Percentiles rank a stretch among this genome's conserved stretches.
These are phyloP conservation scores for Chaetomium olivaceum DNA, from an alignment of 2,329 filamentous ascomycete species.

Conservation along the genomic window DNA sequence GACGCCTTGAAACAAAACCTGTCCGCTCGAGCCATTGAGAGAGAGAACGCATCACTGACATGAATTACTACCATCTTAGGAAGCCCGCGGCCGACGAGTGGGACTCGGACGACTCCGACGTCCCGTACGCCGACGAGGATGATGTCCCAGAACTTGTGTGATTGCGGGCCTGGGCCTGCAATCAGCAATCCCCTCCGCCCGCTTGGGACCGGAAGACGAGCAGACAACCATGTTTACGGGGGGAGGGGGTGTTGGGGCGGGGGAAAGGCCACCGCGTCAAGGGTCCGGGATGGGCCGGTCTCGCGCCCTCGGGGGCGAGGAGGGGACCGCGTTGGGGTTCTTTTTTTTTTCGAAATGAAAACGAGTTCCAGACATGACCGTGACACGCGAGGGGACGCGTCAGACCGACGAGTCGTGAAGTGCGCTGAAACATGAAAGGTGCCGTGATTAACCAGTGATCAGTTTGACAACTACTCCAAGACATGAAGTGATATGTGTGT, in stretches of 20 bases:
- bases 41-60: not conserved
- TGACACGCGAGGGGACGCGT: not conserved
- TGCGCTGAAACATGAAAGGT: not conserved
- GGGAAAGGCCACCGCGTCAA: not conserved
- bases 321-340: not conserved
- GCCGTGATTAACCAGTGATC: not conserved
- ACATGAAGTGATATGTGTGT: not conserved
- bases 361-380: not conserved
- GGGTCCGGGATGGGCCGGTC: not conserved
- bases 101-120: slow-evolving; percentile 18
- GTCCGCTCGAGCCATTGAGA: not conserved
- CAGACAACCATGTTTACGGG: not conserved
- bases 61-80: not conserved
- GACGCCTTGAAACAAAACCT: too few relatives aligned
- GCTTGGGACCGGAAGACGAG: not conserved
- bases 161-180: not conserved
- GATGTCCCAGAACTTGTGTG: not conserved
- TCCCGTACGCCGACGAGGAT: slow-evolving; percentile 6
- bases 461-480: not conserved
- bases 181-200: not conserved
- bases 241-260: not conserved
- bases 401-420: not conserved
- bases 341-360: not conserved
- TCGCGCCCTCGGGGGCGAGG: not conserved
- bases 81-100: slow-evolving; percentile 14